A percentile compares a stretch with the other conserved stretches of the same genome.
Evolutionary conservation across 805 yeast genomes (phyloP).

Genomic region (Saccharomycopsis malanga): DNA sequence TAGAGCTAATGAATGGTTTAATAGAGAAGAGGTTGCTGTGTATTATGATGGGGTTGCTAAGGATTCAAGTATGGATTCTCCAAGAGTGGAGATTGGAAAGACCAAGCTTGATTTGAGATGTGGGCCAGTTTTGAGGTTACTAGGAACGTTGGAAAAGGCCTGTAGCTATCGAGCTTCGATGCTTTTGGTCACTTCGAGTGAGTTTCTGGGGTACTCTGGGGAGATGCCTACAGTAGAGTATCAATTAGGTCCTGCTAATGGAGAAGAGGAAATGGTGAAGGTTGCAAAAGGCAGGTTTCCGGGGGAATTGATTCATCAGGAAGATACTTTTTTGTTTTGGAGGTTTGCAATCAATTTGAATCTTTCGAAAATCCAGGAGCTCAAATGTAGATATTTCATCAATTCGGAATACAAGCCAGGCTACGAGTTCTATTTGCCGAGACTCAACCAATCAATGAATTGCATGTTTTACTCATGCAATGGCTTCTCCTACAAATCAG

Average conservation of each 20-base stretch:
- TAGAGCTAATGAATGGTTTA: constrained; percentile 10
- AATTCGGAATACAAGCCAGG: constrained; percentile 36
- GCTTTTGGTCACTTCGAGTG: constrained; percentile 49
- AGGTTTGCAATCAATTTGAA: constrained; percentile 52
- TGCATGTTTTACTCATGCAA: constrained; percentile 81
- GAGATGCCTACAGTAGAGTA: constrained; percentile 27
- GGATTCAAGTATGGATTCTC: too few species aligned
- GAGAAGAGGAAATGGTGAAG: constrained; percentile 20
- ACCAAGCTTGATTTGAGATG: constrained; percentile 40
- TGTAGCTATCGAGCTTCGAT: constrained; percentile 60
- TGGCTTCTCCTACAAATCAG: constrained; percentile 74
- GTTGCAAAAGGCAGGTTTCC: constrained; percentile 40
- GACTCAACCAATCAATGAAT: constrained; percentile 61
- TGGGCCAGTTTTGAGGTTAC: constrained; percentile 71
- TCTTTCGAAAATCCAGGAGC: constrained; percentile 41
- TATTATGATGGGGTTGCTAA: neutral
- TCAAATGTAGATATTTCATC: constrained; percentile 56
- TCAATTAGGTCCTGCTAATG: constrained; percentile 32
- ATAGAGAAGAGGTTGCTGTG: neutral
- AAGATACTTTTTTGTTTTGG: constrained; percentile 50
- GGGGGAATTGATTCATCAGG: constrained; percentile 38
- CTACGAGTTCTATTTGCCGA: constrained; percentile 66
- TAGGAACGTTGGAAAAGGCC: constrained; percentile 52
- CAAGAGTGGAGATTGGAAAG: constrained; percentile 4
- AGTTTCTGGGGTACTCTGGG: constrained; percentile 27